A percentile compares a stretch with the other conserved stretches of the same genome.
Conservation (phyloP, 129 eudicot species). For the Ambrosia artemisiifolia region DNA sequence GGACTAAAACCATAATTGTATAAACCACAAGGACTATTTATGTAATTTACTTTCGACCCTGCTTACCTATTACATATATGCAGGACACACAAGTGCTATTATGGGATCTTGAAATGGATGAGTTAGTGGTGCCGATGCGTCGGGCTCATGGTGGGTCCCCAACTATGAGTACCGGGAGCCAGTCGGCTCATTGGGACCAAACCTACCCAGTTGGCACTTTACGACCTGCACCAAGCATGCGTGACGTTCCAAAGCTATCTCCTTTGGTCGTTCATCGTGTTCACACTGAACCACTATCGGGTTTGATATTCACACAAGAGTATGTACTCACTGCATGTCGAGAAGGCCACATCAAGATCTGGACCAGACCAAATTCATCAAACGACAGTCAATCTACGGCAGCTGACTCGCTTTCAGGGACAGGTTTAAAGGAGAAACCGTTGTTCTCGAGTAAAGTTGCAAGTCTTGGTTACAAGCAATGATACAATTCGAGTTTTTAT, state of each 20-base stretch:
- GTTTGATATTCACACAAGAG: slow-evolving; percentile 67
- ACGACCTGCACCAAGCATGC: slow-evolving; percentile 87
- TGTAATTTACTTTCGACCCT: not conserved
- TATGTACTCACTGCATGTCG: slow-evolving; percentile 70
- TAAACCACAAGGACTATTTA: not conserved
- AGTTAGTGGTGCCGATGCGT: slow-evolving; percentile 84
- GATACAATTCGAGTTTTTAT: slow-evolving; percentile 25
- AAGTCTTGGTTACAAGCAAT: slow-evolving; percentile 42
- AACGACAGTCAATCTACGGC: slow-evolving; percentile 48
- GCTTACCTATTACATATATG: not conserved
- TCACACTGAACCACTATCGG: slow-evolving; percentile 85
- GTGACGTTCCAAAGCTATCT: slow-evolving; percentile 89
- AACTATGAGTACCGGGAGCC: slow-evolving; percentile 75
- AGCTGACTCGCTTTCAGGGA: slow-evolving; percentile 45
- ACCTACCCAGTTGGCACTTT: slow-evolving; percentile 60
- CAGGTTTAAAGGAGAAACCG: slow-evolving; percentile 54
- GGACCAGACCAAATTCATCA: slow-evolving; percentile 69
- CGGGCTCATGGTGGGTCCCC: slow-evolving; percentile 90
- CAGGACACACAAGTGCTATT: slow-evolving; percentile 85
- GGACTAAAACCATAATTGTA: not conserved
- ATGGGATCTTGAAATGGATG: slow-evolving; percentile 94
- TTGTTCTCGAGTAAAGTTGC: slow-evolving; percentile 38
- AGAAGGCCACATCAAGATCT: slow-evolving; percentile 86
- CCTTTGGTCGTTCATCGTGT: slow-evolving; percentile 84
- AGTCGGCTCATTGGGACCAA: slow-evolving; percentile 81